Evolutionary conservation across 768 basidiomycete species (phyloP), one percentile per base, ranked within the genome.

Genomic region (Mycena polygramma): DNA sequence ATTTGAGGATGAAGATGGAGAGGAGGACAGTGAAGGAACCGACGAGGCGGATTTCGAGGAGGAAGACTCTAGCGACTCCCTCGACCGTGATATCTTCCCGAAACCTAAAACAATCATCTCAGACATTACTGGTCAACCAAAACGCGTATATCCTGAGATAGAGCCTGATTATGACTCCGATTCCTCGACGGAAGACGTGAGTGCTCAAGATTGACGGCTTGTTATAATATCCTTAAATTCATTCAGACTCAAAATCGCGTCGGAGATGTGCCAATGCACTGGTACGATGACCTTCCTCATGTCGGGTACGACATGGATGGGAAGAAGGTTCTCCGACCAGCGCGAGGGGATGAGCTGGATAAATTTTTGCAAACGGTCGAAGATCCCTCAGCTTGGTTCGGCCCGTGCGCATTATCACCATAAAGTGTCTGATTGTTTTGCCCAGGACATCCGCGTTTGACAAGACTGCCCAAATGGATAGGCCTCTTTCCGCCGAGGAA

Each of bases 201-300:
- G 93, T 81, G 30, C 59, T 63, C 39, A 45, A 43, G 48, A 59
- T 70, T 52, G 51, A 30, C 30, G 57, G 55, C 45, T 66, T 63
- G 24, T 30, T 6, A 67, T 72, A 26, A 68, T 54, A 39, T 63
- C 68, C 74, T 71, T 30, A 65, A 66, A 45, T n/a, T 53, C 62
- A 43, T 66, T 63, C 74, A 99, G 96, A 89, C 91, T 63, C 94
- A 94, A n/a, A 99, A 98, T 78, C 94, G 97, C 69, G 90, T 98
- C 74, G 98, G 98, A 62, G 88, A 97, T 81, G 85, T 99, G 70
- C 98, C 98, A 54, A 92, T 93, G 88, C 96, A 99, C 77, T 99
- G 97, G 96, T 99, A 99, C 80, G 98, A 99, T 79, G 97, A 99
- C 84, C 85, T 99, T 74, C 98, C 98, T n/a, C 98, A 99, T 81